Evolutionary conservation across 2,329 filamentous ascomycete genomes (phyloP).

Genomic region (Basipetospora chlamydospora): DNA sequence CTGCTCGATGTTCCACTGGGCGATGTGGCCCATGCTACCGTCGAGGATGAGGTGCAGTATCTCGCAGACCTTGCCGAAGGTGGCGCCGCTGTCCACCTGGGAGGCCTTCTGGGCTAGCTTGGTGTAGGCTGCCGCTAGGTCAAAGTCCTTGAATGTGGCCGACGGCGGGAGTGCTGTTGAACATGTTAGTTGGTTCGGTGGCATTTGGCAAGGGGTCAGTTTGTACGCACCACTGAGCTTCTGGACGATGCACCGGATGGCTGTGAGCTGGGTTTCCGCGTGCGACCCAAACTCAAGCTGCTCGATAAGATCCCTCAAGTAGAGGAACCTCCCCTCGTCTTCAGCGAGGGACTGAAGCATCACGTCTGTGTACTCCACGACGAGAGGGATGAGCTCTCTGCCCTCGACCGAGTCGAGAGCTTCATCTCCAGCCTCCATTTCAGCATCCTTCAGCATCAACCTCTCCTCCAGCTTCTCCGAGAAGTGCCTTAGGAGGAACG

Average conservation of each 20-base stretch:
- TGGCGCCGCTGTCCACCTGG: conserved; percentile 7
- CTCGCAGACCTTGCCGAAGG: conserved; percentile 24
- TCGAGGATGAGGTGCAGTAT: conserved; percentile 32
- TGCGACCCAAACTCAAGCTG: conserved; percentile 16
- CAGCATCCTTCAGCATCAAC: background rate
- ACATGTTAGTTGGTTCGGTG: conserved; percentile 8
- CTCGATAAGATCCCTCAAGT: conserved; percentile 23
- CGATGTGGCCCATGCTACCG: conserved; percentile 32
- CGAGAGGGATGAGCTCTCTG: conserved; percentile 1
- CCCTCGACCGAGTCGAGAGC: background rate
- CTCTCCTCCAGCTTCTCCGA: conserved; percentile 4
- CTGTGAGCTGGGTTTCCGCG: conserved; percentile 25
- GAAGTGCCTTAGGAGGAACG: conserved; percentile 21
- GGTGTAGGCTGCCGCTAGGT: conserved; percentile 26
- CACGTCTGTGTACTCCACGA: conserved; percentile 3
- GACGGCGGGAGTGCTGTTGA: background rate
- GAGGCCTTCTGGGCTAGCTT: conserved; percentile 15
- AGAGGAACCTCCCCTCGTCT: conserved; percentile 18
- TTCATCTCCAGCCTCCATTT: background rate
- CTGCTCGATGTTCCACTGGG: conserved; percentile 42
- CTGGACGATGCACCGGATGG: conserved; percentile 26
- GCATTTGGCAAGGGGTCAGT: background rate
- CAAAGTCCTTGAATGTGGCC: conserved; percentile 13
- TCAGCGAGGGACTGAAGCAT: conserved; percentile 1
- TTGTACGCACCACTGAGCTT: conserved; percentile 22